These are phyloP conservation scores for Aspergillus incahuasiensis DNA, from an alignment of 495 filamentous ascomycete species.

Conservation along the genomic window DNA sequence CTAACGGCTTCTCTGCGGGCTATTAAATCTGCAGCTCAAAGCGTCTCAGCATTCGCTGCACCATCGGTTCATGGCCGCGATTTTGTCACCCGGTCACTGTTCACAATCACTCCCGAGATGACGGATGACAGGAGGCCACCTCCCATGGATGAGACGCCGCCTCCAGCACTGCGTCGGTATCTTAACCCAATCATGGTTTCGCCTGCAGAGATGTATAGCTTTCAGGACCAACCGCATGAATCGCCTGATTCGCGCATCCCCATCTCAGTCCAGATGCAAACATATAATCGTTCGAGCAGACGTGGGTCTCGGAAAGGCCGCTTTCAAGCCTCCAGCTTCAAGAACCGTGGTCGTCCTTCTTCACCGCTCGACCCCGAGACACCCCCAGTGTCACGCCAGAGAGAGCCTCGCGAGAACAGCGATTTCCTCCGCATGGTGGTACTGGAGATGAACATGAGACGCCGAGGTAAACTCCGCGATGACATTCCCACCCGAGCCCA, in stretches of 20 bases:
- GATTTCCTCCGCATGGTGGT: slow-evolving; percentile 93
- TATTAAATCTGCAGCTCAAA: slow-evolving; percentile 77
- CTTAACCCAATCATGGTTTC: slow-evolving; percentile 75
- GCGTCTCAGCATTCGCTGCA: slow-evolving; percentile 70
- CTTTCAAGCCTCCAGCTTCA: slow-evolving; percentile 25
- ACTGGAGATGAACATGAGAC: slow-evolving; percentile 96
- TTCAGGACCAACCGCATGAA: slow-evolving; percentile 42
- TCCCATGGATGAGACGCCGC: slow-evolving; percentile 68
- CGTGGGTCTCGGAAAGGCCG: slow-evolving; percentile 31
- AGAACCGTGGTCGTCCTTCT: slow-evolving; percentile 32
- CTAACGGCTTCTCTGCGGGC: slow-evolving; percentile 87
- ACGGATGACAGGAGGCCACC: slow-evolving; percentile 85
- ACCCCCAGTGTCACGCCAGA: slow-evolving; percentile 60
- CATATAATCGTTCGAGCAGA: slow-evolving; percentile 51
- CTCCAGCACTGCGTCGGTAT: slow-evolving; percentile 84
- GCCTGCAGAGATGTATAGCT: slow-evolving; percentile 61
- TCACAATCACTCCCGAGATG: slow-evolving; percentile 72
- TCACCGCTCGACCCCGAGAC: slow-evolving; percentile 42
- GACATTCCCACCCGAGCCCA: slow-evolving; percentile 75
- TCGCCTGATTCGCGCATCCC: slow-evolving; percentile 39
- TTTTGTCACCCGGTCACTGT: slow-evolving; percentile 80
- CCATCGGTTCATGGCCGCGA: slow-evolving; percentile 78
- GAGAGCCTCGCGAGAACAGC: slow-evolving; percentile 87
- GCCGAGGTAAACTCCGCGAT: slow-evolving; percentile 82
- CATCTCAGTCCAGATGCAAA: slow-evolving; percentile 84